A percentile compares a stretch with the other conserved stretches of the same genome.
phyloP scores from a whole-genome alignment of 306 rosid species.

The Fagus crenata region DNA sequence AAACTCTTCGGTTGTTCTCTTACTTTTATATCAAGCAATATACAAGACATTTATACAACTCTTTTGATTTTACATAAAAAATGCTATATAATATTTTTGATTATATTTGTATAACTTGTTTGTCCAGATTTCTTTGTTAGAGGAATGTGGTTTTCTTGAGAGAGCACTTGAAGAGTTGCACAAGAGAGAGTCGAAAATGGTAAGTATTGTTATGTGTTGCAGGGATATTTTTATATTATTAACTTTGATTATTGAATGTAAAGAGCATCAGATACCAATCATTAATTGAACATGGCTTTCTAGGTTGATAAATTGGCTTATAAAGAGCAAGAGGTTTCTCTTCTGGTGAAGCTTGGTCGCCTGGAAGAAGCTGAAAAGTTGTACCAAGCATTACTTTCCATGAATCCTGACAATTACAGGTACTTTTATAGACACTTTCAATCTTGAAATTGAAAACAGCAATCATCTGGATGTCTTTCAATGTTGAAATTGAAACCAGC shows the following conservation, averaged over 20 bases:
- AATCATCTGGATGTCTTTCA: neutral
- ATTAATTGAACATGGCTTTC: slow-evolving; percentile 23
- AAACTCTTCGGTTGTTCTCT: neutral
- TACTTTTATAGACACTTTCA: slow-evolving; percentile 27
- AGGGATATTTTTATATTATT: slow-evolving; percentile 13
- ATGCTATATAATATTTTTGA: neutral
- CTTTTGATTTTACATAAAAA: neutral
- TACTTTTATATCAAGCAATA: neutral
- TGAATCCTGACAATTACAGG: slow-evolving; percentile 97
- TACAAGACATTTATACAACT: too few species aligned
- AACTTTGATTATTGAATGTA: slow-evolving; percentile 14
- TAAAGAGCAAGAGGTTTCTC: slow-evolving; percentile 92
- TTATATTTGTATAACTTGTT: neutral
- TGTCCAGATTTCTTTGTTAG: slow-evolving; percentile 76
- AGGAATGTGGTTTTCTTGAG: slow-evolving; percentile 73
- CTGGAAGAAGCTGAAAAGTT: slow-evolving; percentile 68
- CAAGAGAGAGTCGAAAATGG: slow-evolving; percentile 76
- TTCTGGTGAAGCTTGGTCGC: slow-evolving; percentile 78
- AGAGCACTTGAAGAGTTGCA: slow-evolving; percentile 85
- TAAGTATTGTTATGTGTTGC: slow-evolving; percentile 43
- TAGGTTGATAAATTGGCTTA: slow-evolving; percentile 82
- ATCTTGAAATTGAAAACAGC: neutral
- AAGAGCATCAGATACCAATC: slow-evolving; percentile 29
- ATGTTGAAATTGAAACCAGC: neutral
- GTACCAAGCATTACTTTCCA: slow-evolving; percentile 67